These are phyloP conservation scores for Aspergillus cristatus DNA, from an alignment of 495 filamentous ascomycete species.

Conservation along the genomic window DNA sequence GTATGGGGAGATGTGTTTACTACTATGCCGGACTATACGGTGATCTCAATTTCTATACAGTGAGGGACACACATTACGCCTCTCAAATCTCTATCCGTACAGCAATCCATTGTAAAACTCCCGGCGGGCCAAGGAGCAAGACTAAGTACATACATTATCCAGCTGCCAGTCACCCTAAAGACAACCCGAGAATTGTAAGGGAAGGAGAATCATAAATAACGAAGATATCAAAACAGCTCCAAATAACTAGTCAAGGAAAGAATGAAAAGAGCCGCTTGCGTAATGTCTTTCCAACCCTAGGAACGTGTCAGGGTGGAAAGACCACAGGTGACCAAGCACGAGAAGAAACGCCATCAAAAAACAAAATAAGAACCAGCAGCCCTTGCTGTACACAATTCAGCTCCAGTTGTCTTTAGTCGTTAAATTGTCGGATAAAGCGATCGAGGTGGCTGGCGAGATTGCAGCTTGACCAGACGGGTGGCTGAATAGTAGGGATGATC, in stretches of 20 bases:
- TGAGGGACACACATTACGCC: too few species aligned
- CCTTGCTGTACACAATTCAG: constrained; percentile 25
- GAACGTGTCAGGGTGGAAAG: constrained; percentile 33
- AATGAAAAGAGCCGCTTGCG: constrained; percentile 11
- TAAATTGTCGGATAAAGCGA: constrained; percentile 3
- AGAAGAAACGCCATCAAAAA: constrained; percentile 19
- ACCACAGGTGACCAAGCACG: constrained; percentile 22
- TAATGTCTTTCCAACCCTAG: constrained; percentile 32
- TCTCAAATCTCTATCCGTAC: too few species aligned
- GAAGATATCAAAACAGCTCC: constrained; percentile 4
- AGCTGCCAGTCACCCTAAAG: constrained; percentile 27
- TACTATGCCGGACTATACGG: not conserved
- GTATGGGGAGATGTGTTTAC: constrained; percentile 11
- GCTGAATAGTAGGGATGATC: constrained; percentile 11
- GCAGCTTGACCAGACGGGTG: constrained; percentile 1
- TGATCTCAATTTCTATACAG: not conserved
- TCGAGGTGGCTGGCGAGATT: constrained; percentile 1
- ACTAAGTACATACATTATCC: constrained; percentile 42
- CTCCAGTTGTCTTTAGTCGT: constrained; percentile 8
- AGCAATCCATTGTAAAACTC: too few species aligned
- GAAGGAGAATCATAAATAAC: constrained; percentile 10
- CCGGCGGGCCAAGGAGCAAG: too few species aligned
- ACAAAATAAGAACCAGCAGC: constrained; percentile 19
- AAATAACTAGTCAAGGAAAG: constrained; percentile 4
- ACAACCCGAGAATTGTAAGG: constrained; percentile 22